These are phyloP conservation scores for Endocalyx cinctus DNA, from an alignment of 2,329 filamentous ascomycete species.

Conservation along the genomic window DNA sequence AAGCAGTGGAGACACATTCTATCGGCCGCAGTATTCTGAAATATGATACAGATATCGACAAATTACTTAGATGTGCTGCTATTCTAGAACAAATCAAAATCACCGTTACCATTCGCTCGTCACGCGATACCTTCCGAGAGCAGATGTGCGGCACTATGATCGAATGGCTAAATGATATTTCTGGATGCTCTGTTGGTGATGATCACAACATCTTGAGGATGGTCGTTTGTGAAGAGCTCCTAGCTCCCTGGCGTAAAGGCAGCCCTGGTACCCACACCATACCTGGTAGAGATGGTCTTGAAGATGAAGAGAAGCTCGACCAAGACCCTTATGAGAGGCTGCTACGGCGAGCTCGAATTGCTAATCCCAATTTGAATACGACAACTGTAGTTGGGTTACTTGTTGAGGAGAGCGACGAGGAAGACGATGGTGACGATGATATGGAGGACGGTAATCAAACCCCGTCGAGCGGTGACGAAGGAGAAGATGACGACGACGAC, in stretches of 20 bases:
- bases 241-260: conserved; percentile 81
- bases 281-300: conserved; percentile 73
- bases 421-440: conserved; percentile 45
- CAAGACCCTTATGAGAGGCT: conserved; percentile 30
- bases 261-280: conserved; percentile 76
- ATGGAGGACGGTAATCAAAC: conserved; percentile 29
- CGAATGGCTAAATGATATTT: conserved; percentile 91
- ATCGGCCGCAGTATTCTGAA: conserved; percentile 82
- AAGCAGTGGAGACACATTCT: conserved; percentile 84
- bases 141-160: conserved; percentile 99
- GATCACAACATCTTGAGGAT: conserved; percentile 76
- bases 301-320: conserved; percentile 71
- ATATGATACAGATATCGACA: conserved; percentile 66
- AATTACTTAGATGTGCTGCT: conserved; percentile 71
- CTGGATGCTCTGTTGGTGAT: conserved; percentile 77
- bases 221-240: conserved; percentile 84
- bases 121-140: conserved; percentile 92
- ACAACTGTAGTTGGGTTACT: conserved; percentile 27
- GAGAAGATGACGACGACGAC: conserved; percentile 55
- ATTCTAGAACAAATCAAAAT: conserved; percentile 94
- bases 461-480: conserved; percentile 44
- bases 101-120: conserved; percentile 89
- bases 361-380: conserved; percentile 23
- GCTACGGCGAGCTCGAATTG: conserved; percentile 31
- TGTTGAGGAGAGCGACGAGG: conserved; percentile 43